Evolutionary conservation across 176 grass and related monocot genomes (phyloP).

Genomic region (Canna indica): DNA sequence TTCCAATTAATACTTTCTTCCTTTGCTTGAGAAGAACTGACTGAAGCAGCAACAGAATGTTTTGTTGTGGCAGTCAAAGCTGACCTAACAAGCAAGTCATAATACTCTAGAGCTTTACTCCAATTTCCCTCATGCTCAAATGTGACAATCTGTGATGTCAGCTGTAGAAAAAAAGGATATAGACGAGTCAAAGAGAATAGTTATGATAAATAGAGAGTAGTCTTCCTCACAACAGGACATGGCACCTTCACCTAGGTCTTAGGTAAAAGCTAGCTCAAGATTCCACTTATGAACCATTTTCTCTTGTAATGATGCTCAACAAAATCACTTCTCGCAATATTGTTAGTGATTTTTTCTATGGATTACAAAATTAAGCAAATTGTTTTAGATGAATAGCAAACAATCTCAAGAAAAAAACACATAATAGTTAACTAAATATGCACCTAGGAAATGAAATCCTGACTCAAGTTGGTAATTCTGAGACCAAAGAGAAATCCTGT

Average conservation of each 20-base stretch:
- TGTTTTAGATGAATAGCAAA: neutral
- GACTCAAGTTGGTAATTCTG: too few relatives aligned
- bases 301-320: neutral
- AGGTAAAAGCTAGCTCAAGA: neutral
- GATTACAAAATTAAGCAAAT: neutral
- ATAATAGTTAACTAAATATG: too few relatives aligned
- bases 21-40: constrained; percentile 30
- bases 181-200: neutral
- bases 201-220: neutral
- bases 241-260: neutral
- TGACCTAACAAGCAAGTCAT: constrained; percentile 91
- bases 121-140: constrained; percentile 93
- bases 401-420: too few relatives aligned
- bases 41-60: constrained; percentile 22
- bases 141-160: constrained; percentile 75
- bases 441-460: too few relatives aligned
- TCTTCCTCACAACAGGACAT: neutral
- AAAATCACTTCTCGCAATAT: neutral
- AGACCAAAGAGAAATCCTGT: too few relatives aligned
- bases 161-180: constrained; percentile 32
- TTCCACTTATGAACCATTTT: neutral
- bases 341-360: neutral
- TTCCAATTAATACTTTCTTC: constrained; percentile 51
- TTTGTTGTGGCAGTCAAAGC: constrained; percentile 28
- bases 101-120: constrained; percentile 79